Evolutionary conservation across 768 basidiomycete species (phyloP), one percentile per base, ranked within the genome.

Genomic region (Agaricus sinodeliciosus): DNA sequence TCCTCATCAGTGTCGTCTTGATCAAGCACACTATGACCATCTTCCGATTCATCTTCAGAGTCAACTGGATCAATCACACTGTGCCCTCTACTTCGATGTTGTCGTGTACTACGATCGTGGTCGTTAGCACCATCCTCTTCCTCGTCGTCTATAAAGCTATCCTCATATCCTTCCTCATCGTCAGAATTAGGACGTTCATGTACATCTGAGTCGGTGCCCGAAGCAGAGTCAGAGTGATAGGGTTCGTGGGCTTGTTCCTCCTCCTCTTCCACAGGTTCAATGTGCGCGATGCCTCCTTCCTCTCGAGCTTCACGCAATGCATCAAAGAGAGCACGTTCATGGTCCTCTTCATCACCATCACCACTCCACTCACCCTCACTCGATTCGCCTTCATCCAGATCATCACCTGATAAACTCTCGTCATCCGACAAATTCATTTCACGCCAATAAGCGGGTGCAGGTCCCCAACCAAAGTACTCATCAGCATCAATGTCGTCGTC

Each of bases 1-100:
- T 83, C 1, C 80, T 62, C 3, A 80, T 81, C 8, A 79, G 71
- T 16, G 67, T 70, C 67, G 1, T 22, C 22, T 3, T 22, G 22
- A 80, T 7, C 31, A 31, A 31, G 31, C 7, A 8, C 31, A 31
- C 4, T 31, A 2, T 31, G 31, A 4, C 31, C 8, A 8, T 5
- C 31, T 31, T 31, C 31, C 7, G 31, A 8, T 31, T 31, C 31
- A 31, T 31, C 31, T 31, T 11, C 31, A 1, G 31, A 31, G 31
- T 31, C 31, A 1, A 86, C 35, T 80, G 72, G 63, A 7, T 44
- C 35, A 16, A 31, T 12, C 18, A 31, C 31, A 25, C 34, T 16
- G 26, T 7, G 15, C 16, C 12, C 11, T 34, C 31, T n/a, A 8
- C 12, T 34, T 12, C 12, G 16, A 31, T 8, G 40, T 37, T 39